phyloP scores from a whole-genome alignment of 2,329 filamentous ascomycete species.

The Paraphoma chrysanthemicola region DNA sequence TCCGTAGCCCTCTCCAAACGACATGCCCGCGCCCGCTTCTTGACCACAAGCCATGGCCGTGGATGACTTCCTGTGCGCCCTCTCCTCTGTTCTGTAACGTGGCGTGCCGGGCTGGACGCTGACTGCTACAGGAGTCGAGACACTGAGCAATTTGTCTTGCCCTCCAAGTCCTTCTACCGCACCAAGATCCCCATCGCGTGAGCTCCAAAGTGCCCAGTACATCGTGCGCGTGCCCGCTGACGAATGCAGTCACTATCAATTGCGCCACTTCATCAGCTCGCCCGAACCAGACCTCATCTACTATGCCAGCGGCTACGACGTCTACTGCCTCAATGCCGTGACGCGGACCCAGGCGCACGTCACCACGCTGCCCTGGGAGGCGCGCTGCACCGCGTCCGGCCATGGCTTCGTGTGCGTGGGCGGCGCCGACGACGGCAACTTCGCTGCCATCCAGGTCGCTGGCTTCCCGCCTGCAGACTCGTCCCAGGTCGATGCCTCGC shows the following conservation, averaged over 20 bases:
- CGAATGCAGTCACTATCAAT: conserved; percentile 75
- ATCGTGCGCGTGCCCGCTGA: conserved; percentile 14
- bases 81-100: background rate
- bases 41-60: conserved; percentile 47
- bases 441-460: conserved; percentile 75
- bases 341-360: conserved; percentile 73
- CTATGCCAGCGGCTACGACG: conserved; percentile 77
- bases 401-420: conserved; percentile 91
- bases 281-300: conserved; percentile 80
- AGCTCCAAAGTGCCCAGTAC: conserved; percentile 18
- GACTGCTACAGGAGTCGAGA: conserved; percentile 52
- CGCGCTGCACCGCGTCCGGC: conserved; percentile 86
- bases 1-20: conserved; percentile 28
- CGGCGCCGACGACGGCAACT: conserved; percentile 82
- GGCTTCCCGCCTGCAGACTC: conserved; percentile 49
- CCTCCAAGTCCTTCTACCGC: conserved; percentile 56
- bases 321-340: conserved; percentile 66
- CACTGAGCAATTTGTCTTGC: conserved; percentile 53
- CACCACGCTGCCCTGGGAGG: conserved; percentile 70
- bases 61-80: conserved; percentile 45
- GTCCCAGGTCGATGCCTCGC: conserved; percentile 63
- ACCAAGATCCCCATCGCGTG: conserved; percentile 58
- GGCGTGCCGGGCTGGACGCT: conserved; percentile 10
- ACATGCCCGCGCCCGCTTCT: conserved; percentile 17
- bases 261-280: conserved; percentile 88